Evolutionary conservation across 805 yeast genomes (phyloP), one percentile per base, ranked within the genome.

Genomic region (Nakazawaea sp.): DNA sequence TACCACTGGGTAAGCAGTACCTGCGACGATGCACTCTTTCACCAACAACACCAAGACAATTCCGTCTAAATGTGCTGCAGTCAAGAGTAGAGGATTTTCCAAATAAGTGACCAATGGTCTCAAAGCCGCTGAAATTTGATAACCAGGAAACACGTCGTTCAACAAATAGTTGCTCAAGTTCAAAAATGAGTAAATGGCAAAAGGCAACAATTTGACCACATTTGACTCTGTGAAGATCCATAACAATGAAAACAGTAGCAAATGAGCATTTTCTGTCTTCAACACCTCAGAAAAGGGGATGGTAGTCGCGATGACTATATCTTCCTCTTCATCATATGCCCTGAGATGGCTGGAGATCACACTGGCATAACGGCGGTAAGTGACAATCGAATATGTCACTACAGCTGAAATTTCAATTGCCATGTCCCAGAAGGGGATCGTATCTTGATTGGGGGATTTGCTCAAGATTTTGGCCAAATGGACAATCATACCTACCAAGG

Each of bases 231-330:
- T 62, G 8, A 51, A 48, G 19, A 56, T 31, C 70, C 70, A 65
- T 18, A 66, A 49, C n/a, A 51, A 43, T 1, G 66, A 48, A 46
- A 56, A 61, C 0, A 58, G 56, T 27, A 65, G 48, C 31, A 66
- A 40, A 28, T 62, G 68, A 0, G 64, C 53, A 40, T 66, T 63
- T 37, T 65, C 70, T n/a, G 68, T 58, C 44, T 55, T 62, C 32
- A 66, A 45, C 4, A 60, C 48, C 32, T 58, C 61, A 7, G 68
- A 53, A 15, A 64, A 43, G 10, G 56, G 51, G 18, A 11, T 30
- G 19, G 4, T 13, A 5, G 6, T 13, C 7, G 32, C 11, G 24
- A 18, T 5, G 10, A 10, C n/a, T 10, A 8, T 12, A 6, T 26
- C 7, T 10, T 21, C 10, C 24, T 10, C 24, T 21, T 21, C 20